phyloP scores from a whole-genome alignment of 2,329 filamentous ascomycete genomes.

The Graphiopsis chlorocephala region DNA sequence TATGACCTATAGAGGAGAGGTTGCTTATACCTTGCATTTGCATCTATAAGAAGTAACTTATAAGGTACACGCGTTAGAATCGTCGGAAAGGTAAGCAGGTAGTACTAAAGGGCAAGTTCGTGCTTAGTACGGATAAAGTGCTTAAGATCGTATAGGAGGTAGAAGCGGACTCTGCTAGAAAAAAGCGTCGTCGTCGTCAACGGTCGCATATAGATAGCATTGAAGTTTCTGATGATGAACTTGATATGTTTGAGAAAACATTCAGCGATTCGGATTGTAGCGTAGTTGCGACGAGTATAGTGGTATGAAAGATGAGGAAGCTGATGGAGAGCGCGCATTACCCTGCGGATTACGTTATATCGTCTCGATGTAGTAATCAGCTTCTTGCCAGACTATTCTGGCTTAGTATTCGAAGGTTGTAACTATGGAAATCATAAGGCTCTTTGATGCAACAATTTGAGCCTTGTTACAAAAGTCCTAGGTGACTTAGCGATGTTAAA shows the following conservation, averaged over 20 bases:
- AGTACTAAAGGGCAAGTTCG: not conserved
- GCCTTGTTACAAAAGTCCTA: too few relatives aligned
- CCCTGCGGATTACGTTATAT: too few relatives aligned
- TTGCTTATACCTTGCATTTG: too few relatives aligned
- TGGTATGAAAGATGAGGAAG: not conserved
- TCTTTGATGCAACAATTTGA: too few relatives aligned
- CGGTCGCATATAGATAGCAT: not conserved
- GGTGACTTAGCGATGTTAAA: too few relatives aligned
- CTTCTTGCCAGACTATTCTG: too few relatives aligned
- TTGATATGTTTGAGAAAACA: not conserved
- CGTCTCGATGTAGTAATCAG: too few relatives aligned
- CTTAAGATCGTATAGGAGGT: not conserved
- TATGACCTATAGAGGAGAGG: too few relatives aligned
- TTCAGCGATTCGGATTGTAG: not conserved
- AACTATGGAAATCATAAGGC: too few relatives aligned
- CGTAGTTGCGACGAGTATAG: not conserved
- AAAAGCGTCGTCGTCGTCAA: not conserved
- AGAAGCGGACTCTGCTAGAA: not conserved
- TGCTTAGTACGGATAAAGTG: not conserved
- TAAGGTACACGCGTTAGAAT: too few relatives aligned
- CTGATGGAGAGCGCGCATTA: not conserved
- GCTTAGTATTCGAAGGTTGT: too few relatives aligned
- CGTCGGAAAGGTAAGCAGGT: not conserved
- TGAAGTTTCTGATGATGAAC: not conserved
- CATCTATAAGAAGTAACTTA: too few relatives aligned